Percentiles rank a stretch among this genome's conserved stretches.
Conservation (phyloP, 495 filamentous ascomycete species). For the Rhizodiscina lignyota region DNA sequence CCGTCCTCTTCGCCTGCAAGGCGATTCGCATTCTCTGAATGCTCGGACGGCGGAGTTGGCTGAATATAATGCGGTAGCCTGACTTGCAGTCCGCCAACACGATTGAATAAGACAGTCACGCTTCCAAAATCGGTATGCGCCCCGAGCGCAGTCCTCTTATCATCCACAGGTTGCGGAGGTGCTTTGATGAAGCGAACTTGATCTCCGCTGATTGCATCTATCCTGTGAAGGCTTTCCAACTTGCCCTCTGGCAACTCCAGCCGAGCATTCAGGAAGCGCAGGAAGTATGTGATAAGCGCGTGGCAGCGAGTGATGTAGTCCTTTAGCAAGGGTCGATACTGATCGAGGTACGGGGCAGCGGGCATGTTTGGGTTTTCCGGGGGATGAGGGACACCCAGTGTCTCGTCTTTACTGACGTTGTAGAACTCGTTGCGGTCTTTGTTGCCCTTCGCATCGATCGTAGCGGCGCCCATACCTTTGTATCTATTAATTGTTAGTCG, state of each 20-base stretch:
- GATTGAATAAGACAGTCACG: slow-evolving; percentile 43
- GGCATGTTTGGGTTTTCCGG: slow-evolving; percentile 32
- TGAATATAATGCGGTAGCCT: slow-evolving; percentile 20
- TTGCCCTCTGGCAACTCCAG: slow-evolving; percentile 31
- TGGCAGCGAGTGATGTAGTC: slow-evolving; percentile 34
- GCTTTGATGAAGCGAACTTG: slow-evolving; percentile 40
- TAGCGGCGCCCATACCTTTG: slow-evolving; percentile 33
- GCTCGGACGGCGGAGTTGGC: too few species aligned
- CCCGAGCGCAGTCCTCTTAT: slow-evolving; percentile 25
- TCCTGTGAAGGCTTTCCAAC: slow-evolving; percentile 32
- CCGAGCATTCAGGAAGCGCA: slow-evolving; percentile 31
- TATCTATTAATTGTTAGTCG: too few species aligned
- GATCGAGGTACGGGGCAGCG: too few species aligned
- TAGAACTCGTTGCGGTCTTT: slow-evolving; percentile 45
- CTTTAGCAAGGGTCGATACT: slow-evolving; percentile 23
- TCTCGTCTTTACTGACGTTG: slow-evolving; percentile 45
- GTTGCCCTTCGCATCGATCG: slow-evolving; percentile 36
- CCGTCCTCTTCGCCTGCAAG: slow-evolving; percentile 14
- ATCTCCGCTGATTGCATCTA: slow-evolving; percentile 32
- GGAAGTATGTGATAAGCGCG: slow-evolving; percentile 28
- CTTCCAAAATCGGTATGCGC: slow-evolving; percentile 39
- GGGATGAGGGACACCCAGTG: slow-evolving; percentile 26
- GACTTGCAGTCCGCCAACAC: slow-evolving; percentile 42
- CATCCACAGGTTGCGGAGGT: slow-evolving; percentile 24
- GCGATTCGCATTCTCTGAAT: too few species aligned